These are phyloP conservation scores for Collybiopsis confluens DNA, from an alignment of 768 basidiomycete species.

Conservation along the genomic window DNA sequence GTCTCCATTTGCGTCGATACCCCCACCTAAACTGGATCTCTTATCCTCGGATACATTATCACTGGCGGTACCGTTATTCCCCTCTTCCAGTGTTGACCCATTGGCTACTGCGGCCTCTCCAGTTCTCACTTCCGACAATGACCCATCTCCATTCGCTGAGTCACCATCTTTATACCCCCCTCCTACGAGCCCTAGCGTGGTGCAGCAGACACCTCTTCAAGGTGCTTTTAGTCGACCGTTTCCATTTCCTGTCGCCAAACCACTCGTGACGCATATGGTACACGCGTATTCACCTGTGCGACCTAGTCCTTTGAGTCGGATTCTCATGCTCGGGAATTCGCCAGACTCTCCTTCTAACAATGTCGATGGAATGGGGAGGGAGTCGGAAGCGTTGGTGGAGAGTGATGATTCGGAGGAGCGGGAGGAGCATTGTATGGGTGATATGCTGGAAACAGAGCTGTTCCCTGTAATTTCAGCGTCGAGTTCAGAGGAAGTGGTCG, in stretches of 20 bases:
- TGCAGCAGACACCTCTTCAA: conserved; percentile 27
- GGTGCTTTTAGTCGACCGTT: conserved; percentile 21
- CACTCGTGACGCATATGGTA: conserved; percentile 61
- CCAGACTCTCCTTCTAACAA: conserved; percentile 25
- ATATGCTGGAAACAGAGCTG: conserved; percentile 21
- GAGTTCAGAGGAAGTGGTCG: background rate
- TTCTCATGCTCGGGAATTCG: conserved; percentile 67
- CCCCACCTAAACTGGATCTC: conserved; percentile 48
- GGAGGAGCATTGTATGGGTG: conserved; percentile 13
- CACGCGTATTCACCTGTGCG: conserved; percentile 81
- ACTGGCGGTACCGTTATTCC: conserved; percentile 9
- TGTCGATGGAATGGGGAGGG: background rate
- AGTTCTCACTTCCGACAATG: too few relatives aligned
- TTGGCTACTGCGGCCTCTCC: too few relatives aligned
- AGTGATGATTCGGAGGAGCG: background rate
- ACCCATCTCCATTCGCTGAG: too few relatives aligned
- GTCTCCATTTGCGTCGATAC: conserved; percentile 56
- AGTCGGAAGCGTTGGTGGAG: background rate
- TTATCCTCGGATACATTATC: conserved; percentile 14
- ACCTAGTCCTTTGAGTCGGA: conserved; percentile 78
- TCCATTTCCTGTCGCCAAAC: conserved; percentile 71
- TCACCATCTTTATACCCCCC: conserved; percentile 8
- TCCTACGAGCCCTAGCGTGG: conserved; percentile 5
- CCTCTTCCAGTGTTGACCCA: conserved; percentile 1
- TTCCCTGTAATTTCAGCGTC: conserved; percentile 13